phyloP scores from a whole-genome alignment of 306 rosid genomes.

The Inga oerstediana region DNA sequence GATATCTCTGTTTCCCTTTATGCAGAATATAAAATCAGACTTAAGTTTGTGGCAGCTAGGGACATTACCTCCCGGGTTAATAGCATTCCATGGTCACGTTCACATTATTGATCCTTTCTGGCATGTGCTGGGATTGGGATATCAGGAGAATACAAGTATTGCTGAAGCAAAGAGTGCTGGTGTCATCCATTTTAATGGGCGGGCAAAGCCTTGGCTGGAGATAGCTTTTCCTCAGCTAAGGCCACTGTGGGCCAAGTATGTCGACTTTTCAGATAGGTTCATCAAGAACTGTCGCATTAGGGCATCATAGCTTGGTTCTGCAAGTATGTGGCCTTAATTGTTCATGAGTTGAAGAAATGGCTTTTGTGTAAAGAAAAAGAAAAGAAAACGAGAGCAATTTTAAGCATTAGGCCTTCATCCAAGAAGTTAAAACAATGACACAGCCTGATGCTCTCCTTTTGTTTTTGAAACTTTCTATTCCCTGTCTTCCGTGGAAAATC shows the following conservation, averaged over 20 bases:
- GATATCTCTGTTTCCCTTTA: slow-evolving; percentile 10
- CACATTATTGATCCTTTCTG: slow-evolving; percentile 86
- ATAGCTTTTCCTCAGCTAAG: slow-evolving; percentile 83
- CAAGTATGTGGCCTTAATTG: slow-evolving; percentile 25
- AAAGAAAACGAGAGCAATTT: slow-evolving; percentile 50
- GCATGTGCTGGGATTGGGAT: slow-evolving; percentile 98
- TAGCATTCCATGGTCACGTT: slow-evolving; percentile 96
- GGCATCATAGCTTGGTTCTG: slow-evolving; percentile 55
- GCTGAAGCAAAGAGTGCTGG: slow-evolving; percentile 76
- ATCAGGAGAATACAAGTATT: slow-evolving; percentile 84
- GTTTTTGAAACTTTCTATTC: slow-evolving; percentile 33
- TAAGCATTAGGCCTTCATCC: slow-evolving; percentile 46
- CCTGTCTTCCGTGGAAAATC: slow-evolving; percentile 42
- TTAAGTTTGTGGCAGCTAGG: slow-evolving; percentile 98
- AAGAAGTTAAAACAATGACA: slow-evolving; percentile 38
- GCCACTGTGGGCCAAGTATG: slow-evolving; percentile 79
- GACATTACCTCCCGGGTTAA: slow-evolving; percentile 96
- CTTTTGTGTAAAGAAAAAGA: slow-evolving; percentile 38
- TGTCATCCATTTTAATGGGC: slow-evolving; percentile 92
- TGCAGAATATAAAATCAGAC: slow-evolving; percentile 96
- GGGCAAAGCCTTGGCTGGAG: slow-evolving; percentile 99
- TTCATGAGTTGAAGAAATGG: slow-evolving; percentile 44
- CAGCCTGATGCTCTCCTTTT: slow-evolving; percentile 45
- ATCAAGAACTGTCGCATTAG: slow-evolving; percentile 86
- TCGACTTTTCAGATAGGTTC: slow-evolving; percentile 89